Conservation (phyloP, 768 basidiomycete species). For the Leccinum obscurum region DNA sequence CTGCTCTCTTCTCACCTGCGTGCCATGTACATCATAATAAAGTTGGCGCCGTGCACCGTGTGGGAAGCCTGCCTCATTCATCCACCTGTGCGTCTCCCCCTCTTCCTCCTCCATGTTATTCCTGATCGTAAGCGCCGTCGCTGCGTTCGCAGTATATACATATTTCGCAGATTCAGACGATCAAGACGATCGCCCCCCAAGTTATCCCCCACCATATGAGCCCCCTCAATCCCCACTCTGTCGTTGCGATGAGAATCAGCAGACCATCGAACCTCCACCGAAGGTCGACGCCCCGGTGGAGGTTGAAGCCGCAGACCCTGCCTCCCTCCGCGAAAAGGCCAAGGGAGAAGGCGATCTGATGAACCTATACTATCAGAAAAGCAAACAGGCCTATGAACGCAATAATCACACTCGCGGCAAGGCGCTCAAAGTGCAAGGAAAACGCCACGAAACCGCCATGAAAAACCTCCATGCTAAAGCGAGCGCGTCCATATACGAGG, state of each 20-base stretch:
- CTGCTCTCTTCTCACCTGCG: background rate
- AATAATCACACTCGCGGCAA: constrained; percentile 80
- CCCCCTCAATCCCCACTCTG: background rate
- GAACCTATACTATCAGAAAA: constrained; percentile 62
- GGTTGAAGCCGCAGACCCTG: constrained; percentile 40
- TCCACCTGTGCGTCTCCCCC: background rate
- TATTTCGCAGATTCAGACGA: constrained; percentile 4
- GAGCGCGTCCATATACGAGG: constrained; percentile 75
- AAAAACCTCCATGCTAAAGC: constrained; percentile 77
- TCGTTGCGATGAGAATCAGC: constrained; percentile 7
- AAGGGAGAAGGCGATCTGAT: constrained; percentile 67
- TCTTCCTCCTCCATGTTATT: constrained; percentile 13
- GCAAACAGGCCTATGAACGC: constrained; percentile 69
- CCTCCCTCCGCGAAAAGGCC: constrained; percentile 68
- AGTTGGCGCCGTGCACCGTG: background rate
- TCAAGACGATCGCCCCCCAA: constrained; percentile 6
- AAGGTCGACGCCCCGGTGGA: background rate
- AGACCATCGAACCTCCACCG: background rate
- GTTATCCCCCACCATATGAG: background rate
- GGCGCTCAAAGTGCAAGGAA: constrained; percentile 75
- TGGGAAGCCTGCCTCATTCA: background rate
- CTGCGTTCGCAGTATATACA: constrained; percentile 7
- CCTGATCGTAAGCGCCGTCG: constrained; percentile 11
- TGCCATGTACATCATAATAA: background rate
- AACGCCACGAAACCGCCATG: constrained; percentile 74